These are phyloP conservation scores for Thielaviopsis euricoi DNA, from an alignment of 2,329 filamentous ascomycete species.

Conservation along the genomic window DNA sequence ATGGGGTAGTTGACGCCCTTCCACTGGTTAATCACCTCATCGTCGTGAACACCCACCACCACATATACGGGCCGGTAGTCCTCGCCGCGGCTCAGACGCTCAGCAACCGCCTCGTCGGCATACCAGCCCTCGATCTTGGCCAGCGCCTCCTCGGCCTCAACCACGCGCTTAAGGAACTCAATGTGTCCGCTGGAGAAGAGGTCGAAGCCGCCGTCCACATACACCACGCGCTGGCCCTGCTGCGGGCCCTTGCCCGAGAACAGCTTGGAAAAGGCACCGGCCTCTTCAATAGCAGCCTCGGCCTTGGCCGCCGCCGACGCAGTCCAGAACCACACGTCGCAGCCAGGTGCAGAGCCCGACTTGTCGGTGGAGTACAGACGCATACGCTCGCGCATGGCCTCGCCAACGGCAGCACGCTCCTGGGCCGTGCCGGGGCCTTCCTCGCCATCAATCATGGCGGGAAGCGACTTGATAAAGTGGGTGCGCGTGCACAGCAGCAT, in stretches of 20 bases:
- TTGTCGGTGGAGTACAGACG: slow-evolving; percentile 77
- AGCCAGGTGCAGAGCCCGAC: slow-evolving; percentile 60
- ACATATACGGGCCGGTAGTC: slow-evolving; percentile 76
- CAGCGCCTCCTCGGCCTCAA: slow-evolving; percentile 52
- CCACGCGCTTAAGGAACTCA: slow-evolving; percentile 72
- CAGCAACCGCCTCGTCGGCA: slow-evolving; percentile 41
- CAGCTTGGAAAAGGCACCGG: slow-evolving; percentile 48
- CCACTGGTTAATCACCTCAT: slow-evolving; percentile 88
- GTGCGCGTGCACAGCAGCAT: slow-evolving; percentile 94
- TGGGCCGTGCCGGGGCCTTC: slow-evolving; percentile 55
- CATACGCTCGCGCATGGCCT: slow-evolving; percentile 61
- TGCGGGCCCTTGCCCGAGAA: slow-evolving; percentile 55
- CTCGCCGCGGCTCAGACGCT: slow-evolving; percentile 47
- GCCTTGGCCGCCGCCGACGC: slow-evolving; percentile 33
- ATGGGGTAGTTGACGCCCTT: slow-evolving; percentile 98
- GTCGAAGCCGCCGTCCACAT: slow-evolving; percentile 94
- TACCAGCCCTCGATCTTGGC: slow-evolving; percentile 61
- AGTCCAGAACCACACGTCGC: slow-evolving; percentile 74
- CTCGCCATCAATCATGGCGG: slow-evolving; percentile 47
- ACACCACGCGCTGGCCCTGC: slow-evolving; percentile 71
- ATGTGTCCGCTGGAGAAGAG: slow-evolving; percentile 95
- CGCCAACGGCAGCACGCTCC: slow-evolving; percentile 47
- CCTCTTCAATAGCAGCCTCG: slow-evolving; percentile 31
- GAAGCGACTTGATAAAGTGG: slow-evolving; percentile 77
- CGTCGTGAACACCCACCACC: slow-evolving; percentile 87